Evolutionary conservation across 257 asterid genomes (phyloP), one percentile per base, ranked within the genome.

Genomic region (Solanum chilense): DNA sequence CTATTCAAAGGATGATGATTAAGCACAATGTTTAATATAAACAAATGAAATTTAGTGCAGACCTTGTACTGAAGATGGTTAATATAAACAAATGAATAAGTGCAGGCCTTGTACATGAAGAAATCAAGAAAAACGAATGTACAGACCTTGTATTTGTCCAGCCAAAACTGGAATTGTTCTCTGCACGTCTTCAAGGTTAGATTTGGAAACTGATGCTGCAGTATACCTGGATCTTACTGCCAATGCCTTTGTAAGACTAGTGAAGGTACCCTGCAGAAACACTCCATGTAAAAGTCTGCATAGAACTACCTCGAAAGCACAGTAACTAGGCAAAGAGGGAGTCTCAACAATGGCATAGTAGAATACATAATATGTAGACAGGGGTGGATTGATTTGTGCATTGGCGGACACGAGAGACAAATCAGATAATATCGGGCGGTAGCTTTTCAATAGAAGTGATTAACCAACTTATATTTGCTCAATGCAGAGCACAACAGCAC

Each of bases 181-280:
- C 84, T 88, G 80, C 29, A 81, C 85, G 88, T 90, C 93, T 86
- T 89, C 93, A 86, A 81, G 60, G 87, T 89, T 86, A 89, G 87
- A 90, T 89, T 88, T 93, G 76, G 94, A 58, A 83, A 77, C 76
- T 66, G 93, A 87, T 23, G 92, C 89, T 86, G 85, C 83, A 27
- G 93, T 77, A 84, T 83, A 90, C 85, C 87, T 89, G 66, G 93
- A 88, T 83, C 91, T 62, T 58, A 88, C 86, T 35, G 87, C 29
- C 86, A 88, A 85, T 86, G 91, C 89, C 88, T 91, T 93, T 88
- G 90, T 84, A 41, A 93, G 90, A 89, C 91, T 85, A 85, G 88
- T 88, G 76, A 89, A 88, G 86, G 90, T 75, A 76, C 93, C 93
- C 99, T 96, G 93, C 94, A 89, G 84, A 83, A 70, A 49, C 69